A percentile compares a stretch with the other conserved stretches of the same genome.
These are phyloP conservation scores for Hirschioporus abietinus DNA, from an alignment of 768 basidiomycete species.

Conservation along the genomic window DNA sequence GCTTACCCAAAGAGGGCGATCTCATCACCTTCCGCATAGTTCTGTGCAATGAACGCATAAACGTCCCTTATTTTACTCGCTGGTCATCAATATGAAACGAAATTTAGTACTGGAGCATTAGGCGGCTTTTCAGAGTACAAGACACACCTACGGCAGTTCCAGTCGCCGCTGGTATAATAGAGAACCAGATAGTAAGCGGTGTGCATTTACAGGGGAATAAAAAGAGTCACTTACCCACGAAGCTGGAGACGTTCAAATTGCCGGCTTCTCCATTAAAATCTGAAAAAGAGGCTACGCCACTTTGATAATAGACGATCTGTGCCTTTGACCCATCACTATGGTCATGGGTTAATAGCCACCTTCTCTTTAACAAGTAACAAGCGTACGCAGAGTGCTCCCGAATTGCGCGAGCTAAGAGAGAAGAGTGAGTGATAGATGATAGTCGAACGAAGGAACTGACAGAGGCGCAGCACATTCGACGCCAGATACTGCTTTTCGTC, in stretches of 20 bases:
- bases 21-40: constrained; percentile 12
- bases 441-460: constrained; percentile 4
- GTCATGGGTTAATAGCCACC: not conserved
- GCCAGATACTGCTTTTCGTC: too few relatives aligned
- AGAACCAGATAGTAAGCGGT: not conserved
- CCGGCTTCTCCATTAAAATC: not conserved
- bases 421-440: too few relatives aligned
- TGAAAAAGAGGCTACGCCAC: constrained; percentile 4
- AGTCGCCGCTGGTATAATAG: not conserved
- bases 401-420: not conserved
- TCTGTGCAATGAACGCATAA: constrained; percentile 14
- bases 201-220: not conserved
- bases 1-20: constrained; percentile 13
- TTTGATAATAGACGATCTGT: constrained; percentile 8
- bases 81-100: not conserved
- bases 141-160: not conserved
- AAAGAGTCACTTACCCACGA: not conserved
- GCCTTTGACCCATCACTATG: not conserved
- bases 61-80: constrained; percentile 11
- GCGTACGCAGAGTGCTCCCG: not conserved
- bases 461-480: constrained; percentile 11
- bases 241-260: not conserved
- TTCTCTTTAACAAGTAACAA: not conserved
- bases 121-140: not conserved
- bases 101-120: too few relatives aligned